Evolutionary conservation across 2,329 filamentous ascomycete species (phyloP), one percentile per base, ranked within the genome.

Genomic region (Beauveria scarabaeidicola): DNA sequence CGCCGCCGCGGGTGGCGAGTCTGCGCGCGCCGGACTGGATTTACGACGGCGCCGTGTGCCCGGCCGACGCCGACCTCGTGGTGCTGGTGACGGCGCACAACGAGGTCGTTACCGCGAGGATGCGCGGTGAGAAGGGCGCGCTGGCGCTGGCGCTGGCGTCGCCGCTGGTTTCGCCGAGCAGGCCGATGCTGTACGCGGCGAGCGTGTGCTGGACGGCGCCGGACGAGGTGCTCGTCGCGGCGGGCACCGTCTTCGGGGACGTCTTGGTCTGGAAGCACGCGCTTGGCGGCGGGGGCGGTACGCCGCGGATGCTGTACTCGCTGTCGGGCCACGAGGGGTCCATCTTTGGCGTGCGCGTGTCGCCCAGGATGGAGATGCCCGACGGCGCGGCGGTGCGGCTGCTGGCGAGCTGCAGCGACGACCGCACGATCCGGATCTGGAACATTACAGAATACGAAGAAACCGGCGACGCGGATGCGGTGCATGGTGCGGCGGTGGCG

Each of bases 381-480:
- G 70, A 74, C 15, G 75, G 74, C 0, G 69, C 68, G 7, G 69
- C 69, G 21, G 75, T 77, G 27, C 79, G 89, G 55, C 72, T 96
- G n/a, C 78, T 99, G 38, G 89, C 88, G 15, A 97, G 90, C 67
- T 99, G 94, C 70, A 97, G 93, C 68, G 94, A 99, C 69, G 94
- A 99, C 72, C 82, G 94, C 54, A 96, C 91, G 0, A 84, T 99
- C 23, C 81, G 90, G 15, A 74, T 97, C 1, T 97, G 94, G 93
- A 85, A 96, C 68, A 83, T 97, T 8, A 85, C 86, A 0, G 79
- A 84, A 59, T 75, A 77, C 8, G 61, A 59, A 2, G 60, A n/a
- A 3, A 52, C 41, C 3, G 21, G 21, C 13, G 7, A 38, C 8
- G 11, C 4, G 4, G 32, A 36, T 36, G 32, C 32, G 15, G 17